Evolutionary conservation across 2,329 filamentous ascomycete genomes (phyloP).

Genomic region (Hypoxylon sp.): DNA sequence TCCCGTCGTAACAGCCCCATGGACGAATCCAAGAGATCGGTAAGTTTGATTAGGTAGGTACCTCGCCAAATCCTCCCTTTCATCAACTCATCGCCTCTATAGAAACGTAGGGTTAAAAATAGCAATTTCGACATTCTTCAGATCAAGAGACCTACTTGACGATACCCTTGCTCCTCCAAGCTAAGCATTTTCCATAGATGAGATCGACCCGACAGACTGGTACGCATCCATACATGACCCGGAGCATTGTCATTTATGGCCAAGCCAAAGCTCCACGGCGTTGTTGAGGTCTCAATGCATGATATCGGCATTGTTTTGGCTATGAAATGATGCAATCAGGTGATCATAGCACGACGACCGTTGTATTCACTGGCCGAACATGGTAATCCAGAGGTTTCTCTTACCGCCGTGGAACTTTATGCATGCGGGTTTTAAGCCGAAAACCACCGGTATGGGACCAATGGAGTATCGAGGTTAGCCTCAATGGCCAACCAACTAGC

Average conservation of each 20-base stretch:
- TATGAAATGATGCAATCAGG: slow-evolving; percentile 18
- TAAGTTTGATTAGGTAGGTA: neutral
- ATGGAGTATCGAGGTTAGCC: slow-evolving; percentile 8
- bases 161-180: neutral
- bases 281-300: slow-evolving; percentile 15
- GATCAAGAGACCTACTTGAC: slow-evolving; percentile 4
- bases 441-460: slow-evolving; percentile 20
- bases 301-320: slow-evolving; percentile 5
- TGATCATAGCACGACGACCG: slow-evolving; percentile 12
- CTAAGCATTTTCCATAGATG: slow-evolving; percentile 19
- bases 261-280: slow-evolving; percentile 4
- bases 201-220: slow-evolving; percentile 29
- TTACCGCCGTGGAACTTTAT: slow-evolving; percentile 26
- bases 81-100: neutral
- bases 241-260: slow-evolving; percentile 3
- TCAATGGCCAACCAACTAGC: slow-evolving; percentile 5
- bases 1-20: slow-evolving; percentile 1
- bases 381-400: neutral
- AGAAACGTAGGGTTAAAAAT: neutral
- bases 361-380: slow-evolving; percentile 12
- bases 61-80: slow-evolving; percentile 1
- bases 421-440: slow-evolving; percentile 26
- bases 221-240: slow-evolving; percentile 8
- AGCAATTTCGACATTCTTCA: neutral
- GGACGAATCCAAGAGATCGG: neutral